phyloP scores from a whole-genome alignment of 768 basidiomycete species.

The Trametes cingulata region DNA sequence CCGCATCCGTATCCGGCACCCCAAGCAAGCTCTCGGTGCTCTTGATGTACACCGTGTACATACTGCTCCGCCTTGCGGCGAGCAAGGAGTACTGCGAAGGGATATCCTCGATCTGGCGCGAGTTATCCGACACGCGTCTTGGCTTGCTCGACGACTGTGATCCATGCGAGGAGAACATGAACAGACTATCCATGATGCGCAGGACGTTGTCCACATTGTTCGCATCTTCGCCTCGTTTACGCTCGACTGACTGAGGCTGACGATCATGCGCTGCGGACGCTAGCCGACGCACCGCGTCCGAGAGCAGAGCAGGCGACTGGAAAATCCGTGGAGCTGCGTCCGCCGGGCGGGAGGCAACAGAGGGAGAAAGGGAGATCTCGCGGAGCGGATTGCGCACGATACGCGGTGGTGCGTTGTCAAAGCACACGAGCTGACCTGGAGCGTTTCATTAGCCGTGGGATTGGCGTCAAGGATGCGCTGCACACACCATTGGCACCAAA shows the following conservation, averaged over 20 bases:
- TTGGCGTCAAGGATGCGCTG: background rate
- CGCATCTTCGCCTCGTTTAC: slow-evolving; percentile 48
- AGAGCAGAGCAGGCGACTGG: slow-evolving; percentile 68
- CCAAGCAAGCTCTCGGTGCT: slow-evolving; percentile 49
- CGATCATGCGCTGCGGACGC: slow-evolving; percentile 62
- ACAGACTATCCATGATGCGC: slow-evolving; percentile 77
- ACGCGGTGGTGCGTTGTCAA: slow-evolving; percentile 77
- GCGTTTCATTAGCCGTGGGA: background rate
- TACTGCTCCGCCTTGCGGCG: slow-evolving; percentile 53
- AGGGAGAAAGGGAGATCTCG: slow-evolving; percentile 48
- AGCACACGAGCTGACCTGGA: slow-evolving; percentile 82
- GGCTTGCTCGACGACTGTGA: slow-evolving; percentile 15
- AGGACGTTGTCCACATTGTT: slow-evolving; percentile 64
- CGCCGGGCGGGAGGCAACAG: slow-evolving; percentile 24
- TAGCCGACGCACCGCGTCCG: slow-evolving; percentile 72
- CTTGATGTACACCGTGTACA: slow-evolving; percentile 62
- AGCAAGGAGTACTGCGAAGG: slow-evolving; percentile 44
- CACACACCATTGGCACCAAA: slow-evolving; percentile 84
- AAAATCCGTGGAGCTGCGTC: slow-evolving; percentile 38
- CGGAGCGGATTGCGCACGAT: slow-evolving; percentile 61
- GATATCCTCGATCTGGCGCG: slow-evolving; percentile 43
- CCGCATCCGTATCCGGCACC: slow-evolving; percentile 56
- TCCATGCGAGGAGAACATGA: slow-evolving; percentile 39
- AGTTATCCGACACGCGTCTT: slow-evolving; percentile 40
- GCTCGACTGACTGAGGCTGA: slow-evolving; percentile 39